Conservation (phyloP, 2,329 filamentous ascomycete species). For the Thielaviopsis populi region DNA sequence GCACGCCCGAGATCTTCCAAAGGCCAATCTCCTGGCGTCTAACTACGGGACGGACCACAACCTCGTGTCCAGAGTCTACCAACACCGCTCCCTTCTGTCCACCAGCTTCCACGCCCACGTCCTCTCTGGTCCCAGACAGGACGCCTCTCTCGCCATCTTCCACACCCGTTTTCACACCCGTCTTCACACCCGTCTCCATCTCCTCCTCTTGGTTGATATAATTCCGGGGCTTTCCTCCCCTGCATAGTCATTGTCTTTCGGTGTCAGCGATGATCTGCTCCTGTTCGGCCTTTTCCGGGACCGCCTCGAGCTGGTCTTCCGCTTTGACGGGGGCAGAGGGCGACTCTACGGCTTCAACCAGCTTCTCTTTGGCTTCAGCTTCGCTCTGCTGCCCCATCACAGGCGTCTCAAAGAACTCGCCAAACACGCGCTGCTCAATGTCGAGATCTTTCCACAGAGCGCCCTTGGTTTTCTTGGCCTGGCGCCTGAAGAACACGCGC, state of each 20-base stretch:
- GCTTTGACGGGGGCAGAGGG: too few species aligned
- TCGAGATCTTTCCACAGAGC: conserved; percentile 26
- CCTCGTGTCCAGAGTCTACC: neutral
- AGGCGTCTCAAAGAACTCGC: conserved; percentile 23
- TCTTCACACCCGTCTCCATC: neutral
- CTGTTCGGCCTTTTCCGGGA: neutral
- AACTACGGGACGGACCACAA: neutral
- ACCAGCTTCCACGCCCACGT: neutral
- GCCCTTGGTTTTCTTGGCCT: conserved; percentile 20
- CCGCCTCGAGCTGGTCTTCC: neutral
- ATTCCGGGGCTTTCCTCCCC: conserved; percentile 19
- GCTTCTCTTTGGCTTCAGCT: too few species aligned
- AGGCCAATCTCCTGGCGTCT: neutral
- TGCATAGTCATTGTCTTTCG: conserved; percentile 18
- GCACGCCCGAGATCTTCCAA: neutral
- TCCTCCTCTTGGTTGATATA: neutral
- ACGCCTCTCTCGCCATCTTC: neutral
- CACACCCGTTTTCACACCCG: neutral
- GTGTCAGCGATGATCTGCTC: neutral
- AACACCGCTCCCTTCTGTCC: neutral
- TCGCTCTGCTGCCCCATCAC: too few species aligned
- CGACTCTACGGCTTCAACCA: neutral
- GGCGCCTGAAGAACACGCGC: conserved; percentile 29
- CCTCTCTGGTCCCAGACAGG: neutral
- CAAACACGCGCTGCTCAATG: conserved; percentile 28